Conservation (phyloP, 139 green algal species). For the Picochlorum sp. region DNA sequence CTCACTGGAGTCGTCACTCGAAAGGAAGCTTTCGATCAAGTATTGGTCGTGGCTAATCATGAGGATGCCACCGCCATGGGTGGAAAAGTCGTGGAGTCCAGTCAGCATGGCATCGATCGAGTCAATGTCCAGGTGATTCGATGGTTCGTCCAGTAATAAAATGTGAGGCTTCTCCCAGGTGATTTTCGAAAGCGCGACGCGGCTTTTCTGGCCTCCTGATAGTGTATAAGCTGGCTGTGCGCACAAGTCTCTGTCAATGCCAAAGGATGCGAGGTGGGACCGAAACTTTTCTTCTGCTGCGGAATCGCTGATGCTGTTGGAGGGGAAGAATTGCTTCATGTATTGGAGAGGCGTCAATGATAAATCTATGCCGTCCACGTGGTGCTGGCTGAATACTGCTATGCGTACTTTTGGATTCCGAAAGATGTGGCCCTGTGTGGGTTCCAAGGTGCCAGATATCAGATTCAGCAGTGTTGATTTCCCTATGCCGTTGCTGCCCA, state of each 20-base stretch:
- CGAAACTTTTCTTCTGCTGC: conserved; percentile 17
- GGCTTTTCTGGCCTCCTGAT: conserved; percentile 81
- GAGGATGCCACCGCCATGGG: conserved; percentile 50
- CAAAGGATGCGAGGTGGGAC: conserved; percentile 82
- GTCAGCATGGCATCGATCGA: conserved; percentile 69
- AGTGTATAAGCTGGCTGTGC: conserved; percentile 90
- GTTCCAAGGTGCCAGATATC: conserved; percentile 71
- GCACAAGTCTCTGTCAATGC: conserved; percentile 71
- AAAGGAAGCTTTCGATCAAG: conserved; percentile 52
- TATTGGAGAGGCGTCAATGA: conserved; percentile 60
- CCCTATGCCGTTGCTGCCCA: conserved; percentile 73
- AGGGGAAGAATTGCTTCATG: conserved; percentile 25
- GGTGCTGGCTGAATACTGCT: conserved; percentile 91
- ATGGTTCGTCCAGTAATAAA: conserved; percentile 79
- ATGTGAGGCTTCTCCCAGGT: conserved; percentile 80
- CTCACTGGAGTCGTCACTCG: neutral
- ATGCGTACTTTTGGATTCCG: conserved; percentile 66
- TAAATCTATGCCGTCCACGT: conserved; percentile 92
- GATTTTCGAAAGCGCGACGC: conserved; percentile 41
- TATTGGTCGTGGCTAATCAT: conserved; percentile 77
- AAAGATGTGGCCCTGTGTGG: conserved; percentile 76
- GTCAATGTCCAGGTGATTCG: conserved; percentile 88
- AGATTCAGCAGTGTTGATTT: conserved; percentile 83
- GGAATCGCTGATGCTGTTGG: neutral
- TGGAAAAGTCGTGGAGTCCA: neutral